Percentiles rank a stretch among this genome's conserved stretches.
These are phyloP conservation scores for Parascedosporium putredinis DNA, from an alignment of 2,329 filamentous ascomycete genomes.

Conservation along the genomic window DNA sequence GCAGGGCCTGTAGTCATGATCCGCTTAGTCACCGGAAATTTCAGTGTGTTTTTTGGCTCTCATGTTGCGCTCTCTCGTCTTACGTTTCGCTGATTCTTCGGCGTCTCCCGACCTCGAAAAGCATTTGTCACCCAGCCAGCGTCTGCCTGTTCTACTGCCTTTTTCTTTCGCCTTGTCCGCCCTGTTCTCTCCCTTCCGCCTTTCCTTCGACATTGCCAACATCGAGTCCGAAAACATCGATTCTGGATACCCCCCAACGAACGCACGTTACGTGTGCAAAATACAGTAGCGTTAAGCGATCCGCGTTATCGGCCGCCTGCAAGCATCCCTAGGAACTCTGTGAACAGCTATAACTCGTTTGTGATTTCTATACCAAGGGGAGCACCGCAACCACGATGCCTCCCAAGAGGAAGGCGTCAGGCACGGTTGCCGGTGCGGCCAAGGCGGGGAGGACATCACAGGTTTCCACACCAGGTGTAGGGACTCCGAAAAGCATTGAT, in stretches of 20 bases:
- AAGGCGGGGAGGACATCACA: slow-evolving; percentile 49
- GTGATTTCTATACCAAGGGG: not conserved
- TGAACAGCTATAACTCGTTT: not conserved
- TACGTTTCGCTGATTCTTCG: not conserved
- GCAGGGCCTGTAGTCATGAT: too few relatives aligned
- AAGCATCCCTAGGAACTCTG: not conserved
- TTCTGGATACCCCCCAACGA: too few relatives aligned
- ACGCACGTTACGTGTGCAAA: too few relatives aligned
- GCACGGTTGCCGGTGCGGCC: slow-evolving; percentile 32
- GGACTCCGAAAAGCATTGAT: slow-evolving; percentile 47
- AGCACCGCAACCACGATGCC: slow-evolving; percentile 42
- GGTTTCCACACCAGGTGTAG: slow-evolving; percentile 50
- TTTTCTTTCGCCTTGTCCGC: not conserved
- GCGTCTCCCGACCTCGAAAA: not conserved
- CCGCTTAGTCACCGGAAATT: not conserved
- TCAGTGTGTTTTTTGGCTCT: not conserved
- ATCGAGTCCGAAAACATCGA: not conserved
- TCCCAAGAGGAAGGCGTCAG: slow-evolving; percentile 57
- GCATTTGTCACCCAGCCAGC: slow-evolving; percentile 1
- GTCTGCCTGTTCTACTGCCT: not conserved
- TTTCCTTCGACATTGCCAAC: not conserved
- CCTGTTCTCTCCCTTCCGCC: not conserved
- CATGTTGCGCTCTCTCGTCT: not conserved
- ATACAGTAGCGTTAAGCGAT: too few relatives aligned
- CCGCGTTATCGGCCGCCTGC: not conserved